These are phyloP conservation scores for Aspergillus unguis DNA, from an alignment of 2,329 filamentous ascomycete genomes.

Conservation along the genomic window DNA sequence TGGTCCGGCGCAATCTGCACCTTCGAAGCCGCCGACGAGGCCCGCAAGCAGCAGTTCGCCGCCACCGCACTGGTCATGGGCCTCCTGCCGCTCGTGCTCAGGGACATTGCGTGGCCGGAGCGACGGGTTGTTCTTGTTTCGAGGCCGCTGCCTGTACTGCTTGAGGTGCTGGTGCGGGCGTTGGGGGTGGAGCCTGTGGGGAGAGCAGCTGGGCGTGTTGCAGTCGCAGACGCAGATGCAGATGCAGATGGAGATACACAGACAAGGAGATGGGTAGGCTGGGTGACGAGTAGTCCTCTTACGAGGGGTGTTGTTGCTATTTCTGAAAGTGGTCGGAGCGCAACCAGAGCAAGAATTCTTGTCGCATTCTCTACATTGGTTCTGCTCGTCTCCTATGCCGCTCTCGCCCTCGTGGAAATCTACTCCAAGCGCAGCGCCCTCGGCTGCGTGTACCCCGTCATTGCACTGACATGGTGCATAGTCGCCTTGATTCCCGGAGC, in stretches of 20 bases:
- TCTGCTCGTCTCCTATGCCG: not conserved
- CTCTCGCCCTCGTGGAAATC: not conserved
- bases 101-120: not conserved
- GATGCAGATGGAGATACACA: not conserved
- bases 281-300: not conserved
- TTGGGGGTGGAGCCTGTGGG: not conserved
- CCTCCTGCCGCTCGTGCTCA: not conserved
- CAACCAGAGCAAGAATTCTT: not conserved
- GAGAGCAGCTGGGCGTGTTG: no score
- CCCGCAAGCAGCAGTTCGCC: conserved; percentile 1
- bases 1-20: conserved; percentile 1
- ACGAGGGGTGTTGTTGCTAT: not conserved
- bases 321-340: no score
- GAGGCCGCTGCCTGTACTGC: not conserved
- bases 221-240: not conserved
- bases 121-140: not conserved
- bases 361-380: not conserved
- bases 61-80: not conserved
- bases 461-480: not conserved
- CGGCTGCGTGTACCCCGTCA: not conserved
- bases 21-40: not conserved
- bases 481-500: not conserved
- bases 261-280: not conserved
- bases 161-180: not conserved
- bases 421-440: not conserved